Conservation (phyloP, 345 rosid species). For the Eucalyptus pumila region DNA sequence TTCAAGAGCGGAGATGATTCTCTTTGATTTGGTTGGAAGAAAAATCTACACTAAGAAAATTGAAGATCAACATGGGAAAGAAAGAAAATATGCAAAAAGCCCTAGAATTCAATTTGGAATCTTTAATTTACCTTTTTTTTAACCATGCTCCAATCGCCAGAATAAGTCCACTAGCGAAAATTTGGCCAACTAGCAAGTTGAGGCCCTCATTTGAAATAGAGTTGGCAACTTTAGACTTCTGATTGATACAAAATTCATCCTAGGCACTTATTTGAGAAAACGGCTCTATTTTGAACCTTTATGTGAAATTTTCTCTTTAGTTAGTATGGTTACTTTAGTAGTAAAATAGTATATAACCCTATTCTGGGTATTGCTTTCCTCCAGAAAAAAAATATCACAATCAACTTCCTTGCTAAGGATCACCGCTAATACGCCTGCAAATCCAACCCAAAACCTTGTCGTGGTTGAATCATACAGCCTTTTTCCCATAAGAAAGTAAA, state of each 20-base stretch:
- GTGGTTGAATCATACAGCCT: not conserved
- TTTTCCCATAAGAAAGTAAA: not conserved
- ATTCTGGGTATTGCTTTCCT: not conserved
- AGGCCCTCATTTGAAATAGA: no score
- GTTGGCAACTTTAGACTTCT: accelerated
- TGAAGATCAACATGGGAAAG: no score
- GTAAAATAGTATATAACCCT: not conserved
- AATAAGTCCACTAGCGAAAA: no score
- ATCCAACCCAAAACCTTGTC: not conserved
- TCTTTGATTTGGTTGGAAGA: no score
- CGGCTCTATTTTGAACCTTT: accelerated
- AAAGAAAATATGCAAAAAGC: no score
- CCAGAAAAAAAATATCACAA: not conserved
- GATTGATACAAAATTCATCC: no score
- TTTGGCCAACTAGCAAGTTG: no score
- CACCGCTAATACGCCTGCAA: not conserved
- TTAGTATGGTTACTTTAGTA: not conserved
- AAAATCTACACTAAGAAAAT: no score
- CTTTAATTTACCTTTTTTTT: no score
- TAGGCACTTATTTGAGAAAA: no score
- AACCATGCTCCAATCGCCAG: accelerated
- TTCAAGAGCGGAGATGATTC: no score
- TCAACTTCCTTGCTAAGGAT: not conserved
- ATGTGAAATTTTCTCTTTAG: not conserved
- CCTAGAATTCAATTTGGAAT: no score